Evolutionary conservation across 768 basidiomycete species (phyloP).

Genomic region (Suillus cothurnatus): DNA sequence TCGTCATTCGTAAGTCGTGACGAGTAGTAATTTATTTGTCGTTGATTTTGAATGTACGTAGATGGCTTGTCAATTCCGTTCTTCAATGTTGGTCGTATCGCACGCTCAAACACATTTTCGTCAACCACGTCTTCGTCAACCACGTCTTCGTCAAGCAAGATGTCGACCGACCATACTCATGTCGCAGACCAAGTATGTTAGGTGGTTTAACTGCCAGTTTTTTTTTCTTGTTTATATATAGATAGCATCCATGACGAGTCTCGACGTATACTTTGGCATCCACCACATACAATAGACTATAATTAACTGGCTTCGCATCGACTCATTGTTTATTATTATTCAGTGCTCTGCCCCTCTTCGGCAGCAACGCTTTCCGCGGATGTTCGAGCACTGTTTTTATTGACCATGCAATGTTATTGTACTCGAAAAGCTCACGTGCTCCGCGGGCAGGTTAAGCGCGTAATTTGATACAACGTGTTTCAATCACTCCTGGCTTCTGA

Average conservation of each 20-base stretch:
- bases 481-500: not conserved
- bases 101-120: too few relatives aligned
- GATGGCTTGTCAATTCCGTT: conserved; percentile 74
- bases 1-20: conserved; percentile 67
- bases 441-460: not conserved
- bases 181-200: conserved; percentile 44
- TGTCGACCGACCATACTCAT: conserved; percentile 39
- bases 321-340: not conserved
- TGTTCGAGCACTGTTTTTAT: not conserved
- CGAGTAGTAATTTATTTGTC: not conserved
- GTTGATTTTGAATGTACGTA: not conserved
- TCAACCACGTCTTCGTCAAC: conserved; percentile 48
- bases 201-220: conserved; percentile 15
- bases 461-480: not conserved
- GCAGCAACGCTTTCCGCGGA: not conserved
- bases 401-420: not conserved
- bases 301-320: not conserved
- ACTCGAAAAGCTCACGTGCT: not conserved
- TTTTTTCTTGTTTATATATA: not conserved
- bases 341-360: not conserved
- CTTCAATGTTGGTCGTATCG: conserved; percentile 53
- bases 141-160: conserved; percentile 47
- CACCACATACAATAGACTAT: not conserved
- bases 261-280: not conserved
- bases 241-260: not conserved